Conservation (phyloP, 2,329 filamentous ascomycete species). For the Botryosphaeria agaves region DNA sequence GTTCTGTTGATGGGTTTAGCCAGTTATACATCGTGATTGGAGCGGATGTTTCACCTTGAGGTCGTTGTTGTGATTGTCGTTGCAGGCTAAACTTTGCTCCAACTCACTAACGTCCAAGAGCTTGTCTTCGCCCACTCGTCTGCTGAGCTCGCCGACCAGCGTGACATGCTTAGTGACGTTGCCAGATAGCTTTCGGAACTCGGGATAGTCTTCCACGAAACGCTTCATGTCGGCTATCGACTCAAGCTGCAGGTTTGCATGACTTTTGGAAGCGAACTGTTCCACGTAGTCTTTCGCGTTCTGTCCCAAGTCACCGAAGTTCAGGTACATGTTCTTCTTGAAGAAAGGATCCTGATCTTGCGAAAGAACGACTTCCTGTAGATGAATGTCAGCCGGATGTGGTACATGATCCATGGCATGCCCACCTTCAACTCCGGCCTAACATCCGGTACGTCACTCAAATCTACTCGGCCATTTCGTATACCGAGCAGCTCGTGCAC, state of each 20-base stretch:
- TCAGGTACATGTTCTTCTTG: slow-evolving; percentile 97
- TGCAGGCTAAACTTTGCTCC: slow-evolving; percentile 92
- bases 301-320: slow-evolving; percentile 86
- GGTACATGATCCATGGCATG: neutral
- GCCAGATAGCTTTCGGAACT: slow-evolving; percentile 90
- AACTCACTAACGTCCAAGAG: slow-evolving; percentile 93
- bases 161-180: slow-evolving; percentile 99
- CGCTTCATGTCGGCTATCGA: slow-evolving; percentile 98
- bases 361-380: slow-evolving; percentile 71
- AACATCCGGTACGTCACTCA: slow-evolving; percentile 69
- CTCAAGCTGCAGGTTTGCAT: slow-evolving; percentile 88
- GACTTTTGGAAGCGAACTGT: slow-evolving; percentile 95
- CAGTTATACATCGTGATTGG: neutral
- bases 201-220: slow-evolving; percentile 96
- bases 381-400: neutral
- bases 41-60: slow-evolving; percentile 44
- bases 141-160: slow-evolving; percentile 80
- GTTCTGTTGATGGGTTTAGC: slow-evolving; percentile 31
- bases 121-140: slow-evolving; percentile 69
- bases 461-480: slow-evolving; percentile 80
- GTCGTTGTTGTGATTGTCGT: slow-evolving; percentile 82
- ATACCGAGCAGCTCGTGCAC: slow-evolving; percentile 93
- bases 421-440: slow-evolving; percentile 56
- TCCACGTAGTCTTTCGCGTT: slow-evolving; percentile 99
- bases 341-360: slow-evolving; percentile 98